Evolutionary conservation across 2,329 filamentous ascomycete genomes (phyloP), one percentile per base, ranked within the genome.

Genomic region (Aspergillus sp.): DNA sequence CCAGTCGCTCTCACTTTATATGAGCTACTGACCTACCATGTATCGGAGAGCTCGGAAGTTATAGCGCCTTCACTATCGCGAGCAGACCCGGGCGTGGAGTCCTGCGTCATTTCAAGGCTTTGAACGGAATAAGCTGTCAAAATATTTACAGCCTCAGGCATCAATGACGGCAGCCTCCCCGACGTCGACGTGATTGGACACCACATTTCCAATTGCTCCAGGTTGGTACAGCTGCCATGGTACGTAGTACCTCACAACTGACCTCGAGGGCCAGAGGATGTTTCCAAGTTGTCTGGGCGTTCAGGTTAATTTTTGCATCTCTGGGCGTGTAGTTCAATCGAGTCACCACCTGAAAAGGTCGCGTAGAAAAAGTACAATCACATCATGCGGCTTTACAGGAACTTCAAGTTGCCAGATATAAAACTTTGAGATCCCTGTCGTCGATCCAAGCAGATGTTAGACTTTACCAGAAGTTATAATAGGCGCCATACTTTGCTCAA

Each of bases 111-210:
- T 34, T 24, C n/a, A 15, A 17, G 37, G 22, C 19, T 20, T 47
- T 34, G 20, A 33, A 11, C 8, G 27, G 27, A 30, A 30, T 30
- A 30, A 30, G 27, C 27, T 30, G 27, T 30, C 27, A 30, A 11
- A 30, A 4, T 30, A 4, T 30, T 11, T 4, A 30, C 5, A 20
- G 48, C 54, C 54, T 57, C 41, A 57, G 54, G 54, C 54, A 40
- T 20, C 27, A 17, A 39, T 15, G 4, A 40, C 51, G 51, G 51
- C 27, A 53, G 42, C 41, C 27, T 39, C 27, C 24, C 41, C 33
- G 50, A 46, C 13, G 8, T 8, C 19, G 22, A 12, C 39, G 7
- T 41, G 15, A 51, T 30, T 27, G 48, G 22, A 6, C 34, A n/a
- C 34, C 34, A 46, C 17, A 57, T 54, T 46, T 54, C 27, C 40